Conservation (phyloP, 805 yeast species). For the Metschnikowia orientalis region DNA sequence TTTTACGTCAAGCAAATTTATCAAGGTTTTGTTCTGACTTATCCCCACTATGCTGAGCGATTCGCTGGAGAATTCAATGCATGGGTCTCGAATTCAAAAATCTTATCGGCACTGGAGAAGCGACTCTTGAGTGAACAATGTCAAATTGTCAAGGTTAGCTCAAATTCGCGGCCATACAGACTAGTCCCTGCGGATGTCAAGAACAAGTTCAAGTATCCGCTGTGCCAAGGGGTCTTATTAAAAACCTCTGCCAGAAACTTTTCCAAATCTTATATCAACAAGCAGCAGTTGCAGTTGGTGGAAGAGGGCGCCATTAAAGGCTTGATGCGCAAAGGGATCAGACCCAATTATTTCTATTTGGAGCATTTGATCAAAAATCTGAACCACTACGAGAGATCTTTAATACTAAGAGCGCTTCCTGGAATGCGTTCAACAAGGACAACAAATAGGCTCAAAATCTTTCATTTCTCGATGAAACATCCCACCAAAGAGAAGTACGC, state of each 20-base stretch:
- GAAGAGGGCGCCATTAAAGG: slow-evolving; percentile 31
- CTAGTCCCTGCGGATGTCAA: slow-evolving; percentile 13
- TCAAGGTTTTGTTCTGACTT: slow-evolving; percentile 30
- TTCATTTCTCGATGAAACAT: slow-evolving; percentile 13
- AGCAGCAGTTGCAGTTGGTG: slow-evolving; percentile 28
- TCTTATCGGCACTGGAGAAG: slow-evolving; percentile 13
- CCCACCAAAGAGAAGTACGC: slow-evolving; percentile 17
- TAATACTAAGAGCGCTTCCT: slow-evolving; percentile 22
- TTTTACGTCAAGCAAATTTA: slow-evolving; percentile 23
- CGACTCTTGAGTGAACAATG: slow-evolving; percentile 13
- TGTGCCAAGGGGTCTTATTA: slow-evolving; percentile 23
- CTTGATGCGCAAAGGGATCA: slow-evolving; percentile 30
- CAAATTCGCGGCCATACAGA: slow-evolving; percentile 27
- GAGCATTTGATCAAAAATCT: slow-evolving; percentile 29
- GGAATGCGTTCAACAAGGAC: slow-evolving; percentile 23
- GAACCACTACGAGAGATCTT: slow-evolving; percentile 15
- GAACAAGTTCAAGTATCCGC: slow-evolving; percentile 23
- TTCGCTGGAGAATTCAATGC: slow-evolving; percentile 19
- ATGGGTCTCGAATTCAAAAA: slow-evolving; percentile 17
- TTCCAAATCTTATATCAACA: slow-evolving; percentile 11
- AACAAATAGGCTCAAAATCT: slow-evolving; percentile 15
- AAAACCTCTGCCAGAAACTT: slow-evolving; percentile 12
- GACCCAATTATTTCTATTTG: slow-evolving; percentile 32
- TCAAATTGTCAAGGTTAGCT: slow-evolving; percentile 19
- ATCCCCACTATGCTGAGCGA: slow-evolving; percentile 28